Evolutionary conservation across 345 rosid species (phyloP), one percentile per base, ranked within the genome.

Genomic region (Salix dunnii): DNA sequence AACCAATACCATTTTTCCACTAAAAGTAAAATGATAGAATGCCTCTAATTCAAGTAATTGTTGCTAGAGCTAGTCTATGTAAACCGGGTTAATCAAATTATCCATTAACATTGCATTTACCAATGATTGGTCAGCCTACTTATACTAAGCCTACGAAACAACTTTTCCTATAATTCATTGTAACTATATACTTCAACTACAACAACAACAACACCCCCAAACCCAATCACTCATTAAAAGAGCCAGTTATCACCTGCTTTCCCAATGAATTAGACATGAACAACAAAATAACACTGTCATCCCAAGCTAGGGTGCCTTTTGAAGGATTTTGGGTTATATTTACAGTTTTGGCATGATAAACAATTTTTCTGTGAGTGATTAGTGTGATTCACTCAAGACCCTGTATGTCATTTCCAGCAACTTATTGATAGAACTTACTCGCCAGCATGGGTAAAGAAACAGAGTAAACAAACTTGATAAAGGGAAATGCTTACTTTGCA

Each of bases 401-500:
- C 7, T 51, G 58, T 6, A 51, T 27, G 62, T 11, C 62, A 55
- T 55, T 51, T 55, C 62, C 28, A 31, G 71, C 71, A 68, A 40
- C 30, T 13, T 23, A 25, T 68, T 68, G 28, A 14, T 68, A 25
- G 42, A 31, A 55, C 0, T 9, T 55, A 4, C 62, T 2, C 12
- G 14, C 62, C 28, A 55, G 27, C 62, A n/a, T 55, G 28, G 62
- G 14, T 11, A 55, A 55, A n/a, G 62, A 25, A 55, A 55, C 28
- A 55, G 28, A 61, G 35, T 28, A 62, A 27, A 60, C 35, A 55
- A 30, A 43, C 60, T 70, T 66, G 60, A 21, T 17, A 28, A 46
- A 11, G 53, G 18, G 66, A 40, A 0, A 66, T 74, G 74, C 97
- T 86, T 87, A 96, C 99, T 79, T 48, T 92, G 95, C 90, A 92